These are phyloP conservation scores for Cryptosporidium ubiquitum DNA, from an alignment of 169 alveolate species.

Conservation along the genomic window DNA sequence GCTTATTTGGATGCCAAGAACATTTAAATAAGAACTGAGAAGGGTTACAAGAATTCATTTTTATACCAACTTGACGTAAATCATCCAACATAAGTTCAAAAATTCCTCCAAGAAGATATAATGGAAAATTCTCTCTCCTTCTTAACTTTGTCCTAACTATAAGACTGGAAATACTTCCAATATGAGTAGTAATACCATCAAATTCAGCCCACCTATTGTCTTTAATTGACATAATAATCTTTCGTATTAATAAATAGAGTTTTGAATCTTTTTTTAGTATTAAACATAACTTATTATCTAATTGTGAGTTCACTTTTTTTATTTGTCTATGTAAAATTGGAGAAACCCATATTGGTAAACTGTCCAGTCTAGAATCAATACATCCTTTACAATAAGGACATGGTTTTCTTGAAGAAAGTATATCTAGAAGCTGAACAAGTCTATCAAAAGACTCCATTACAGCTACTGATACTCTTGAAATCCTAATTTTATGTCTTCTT, in stretches of 20 bases:
- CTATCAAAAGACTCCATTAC: slow-evolving; percentile 49
- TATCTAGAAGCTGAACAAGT: slow-evolving; percentile 27
- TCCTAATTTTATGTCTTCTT: slow-evolving; percentile 28
- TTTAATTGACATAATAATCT: background rate
- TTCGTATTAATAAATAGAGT: background rate
- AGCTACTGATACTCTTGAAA: slow-evolving; percentile 2
- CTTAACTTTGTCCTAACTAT: background rate
- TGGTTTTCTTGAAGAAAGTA: slow-evolving; percentile 42
- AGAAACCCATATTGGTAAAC: slow-evolving; percentile 66
- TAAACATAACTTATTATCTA: slow-evolving; percentile 45
- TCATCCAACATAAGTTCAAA: slow-evolving; percentile 34
- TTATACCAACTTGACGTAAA: background rate
- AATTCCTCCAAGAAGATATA: slow-evolving; percentile 14
- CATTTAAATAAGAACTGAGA: slow-evolving; percentile 52
- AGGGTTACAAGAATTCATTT: slow-evolving; percentile 13
- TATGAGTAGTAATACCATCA: background rate
- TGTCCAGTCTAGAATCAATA: slow-evolving; percentile 15
- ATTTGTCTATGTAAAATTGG: slow-evolving; percentile 57
- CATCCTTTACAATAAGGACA: slow-evolving; percentile 68
- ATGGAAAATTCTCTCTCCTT: background rate
- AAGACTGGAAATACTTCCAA: background rate
- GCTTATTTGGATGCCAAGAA: slow-evolving; percentile 67
- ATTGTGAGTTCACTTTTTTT: slow-evolving; percentile 1
- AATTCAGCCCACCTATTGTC: background rate
- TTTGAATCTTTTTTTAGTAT: slow-evolving; percentile 38